Evolutionary conservation across 1,139 yeast species (phyloP).

Genomic region (Geotrichum carabidarum): DNA sequence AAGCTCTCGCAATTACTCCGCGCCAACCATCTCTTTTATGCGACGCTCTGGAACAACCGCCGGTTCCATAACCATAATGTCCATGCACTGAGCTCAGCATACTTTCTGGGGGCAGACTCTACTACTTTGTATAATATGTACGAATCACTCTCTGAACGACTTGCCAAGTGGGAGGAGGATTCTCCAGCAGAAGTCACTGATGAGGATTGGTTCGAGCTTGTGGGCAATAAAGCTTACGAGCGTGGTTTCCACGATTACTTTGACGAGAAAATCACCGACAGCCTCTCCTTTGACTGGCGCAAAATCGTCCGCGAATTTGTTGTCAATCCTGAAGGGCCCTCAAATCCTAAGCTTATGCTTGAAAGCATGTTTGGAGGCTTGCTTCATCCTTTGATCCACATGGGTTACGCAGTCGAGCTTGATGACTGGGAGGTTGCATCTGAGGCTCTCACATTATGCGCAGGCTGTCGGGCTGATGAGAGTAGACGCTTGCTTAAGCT

Average conservation of each 20-base stretch:
- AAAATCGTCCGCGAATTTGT: slow-evolving; percentile 24
- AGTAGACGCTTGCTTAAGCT: slow-evolving; percentile 5
- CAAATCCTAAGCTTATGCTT: slow-evolving; percentile 18
- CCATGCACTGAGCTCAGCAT: slow-evolving; percentile 28
- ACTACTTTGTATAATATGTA: slow-evolving; percentile 22
- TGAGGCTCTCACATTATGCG: slow-evolving; percentile 31
- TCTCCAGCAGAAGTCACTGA: slow-evolving; percentile 34
- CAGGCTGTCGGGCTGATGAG: slow-evolving; percentile 13
- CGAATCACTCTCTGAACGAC: slow-evolving; percentile 17
- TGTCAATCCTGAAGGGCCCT: slow-evolving; percentile 12
- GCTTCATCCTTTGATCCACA: slow-evolving; percentile 35
- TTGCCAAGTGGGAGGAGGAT: slow-evolving; percentile 30
- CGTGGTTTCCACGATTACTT: slow-evolving; percentile 34
- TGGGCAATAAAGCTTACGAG: slow-evolving; percentile 31
- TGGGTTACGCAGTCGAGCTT: slow-evolving; percentile 36
- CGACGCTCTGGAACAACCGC: slow-evolving; percentile 31
- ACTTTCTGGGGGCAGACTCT: slow-evolving; percentile 27
- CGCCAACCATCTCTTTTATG: slow-evolving; percentile 33
- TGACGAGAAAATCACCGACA: slow-evolving; percentile 32
- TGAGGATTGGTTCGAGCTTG: slow-evolving; percentile 32
- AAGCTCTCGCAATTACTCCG: slow-evolving; percentile 29
- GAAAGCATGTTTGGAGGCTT: slow-evolving; percentile 30
- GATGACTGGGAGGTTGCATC: slow-evolving; percentile 32
- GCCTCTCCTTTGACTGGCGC: slow-evolving; percentile 30
- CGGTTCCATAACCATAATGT: slow-evolving; percentile 35